A percentile compares a stretch with the other conserved stretches of the same genome.
Conservation (phyloP, 208 protist genomes). For the Leishmania lainsoni region DNA sequence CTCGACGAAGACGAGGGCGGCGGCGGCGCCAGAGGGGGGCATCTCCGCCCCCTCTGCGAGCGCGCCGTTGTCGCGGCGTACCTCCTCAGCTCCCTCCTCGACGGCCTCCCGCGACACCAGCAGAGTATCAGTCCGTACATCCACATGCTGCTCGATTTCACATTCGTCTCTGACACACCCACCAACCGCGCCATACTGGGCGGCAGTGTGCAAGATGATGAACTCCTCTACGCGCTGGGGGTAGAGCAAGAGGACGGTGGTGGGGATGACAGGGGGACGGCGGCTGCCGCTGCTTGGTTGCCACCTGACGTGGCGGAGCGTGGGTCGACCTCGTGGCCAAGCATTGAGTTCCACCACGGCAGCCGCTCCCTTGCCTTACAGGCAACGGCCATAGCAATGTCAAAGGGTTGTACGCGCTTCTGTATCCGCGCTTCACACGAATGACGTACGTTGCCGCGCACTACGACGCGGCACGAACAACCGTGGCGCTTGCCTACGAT, state of each 20-base stretch:
- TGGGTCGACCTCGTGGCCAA: neutral
- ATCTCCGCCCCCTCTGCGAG: conserved; percentile 42
- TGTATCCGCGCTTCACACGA: conserved; percentile 56
- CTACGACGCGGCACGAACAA: conserved; percentile 46
- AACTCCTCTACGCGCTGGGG: conserved; percentile 25
- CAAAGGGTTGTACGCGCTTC: conserved; percentile 22
- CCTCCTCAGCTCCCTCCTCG: conserved; percentile 55
- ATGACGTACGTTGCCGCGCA: conserved; percentile 80
- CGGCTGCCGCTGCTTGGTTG: neutral
- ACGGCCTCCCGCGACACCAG: conserved; percentile 62
- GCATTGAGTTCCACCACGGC: neutral
- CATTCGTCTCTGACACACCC: conserved; percentile 67
- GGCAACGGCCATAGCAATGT: neutral
- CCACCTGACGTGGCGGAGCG: neutral
- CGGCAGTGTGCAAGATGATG: conserved; percentile 32
- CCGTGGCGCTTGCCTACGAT: conserved; percentile 47
- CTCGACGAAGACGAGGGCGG: neutral
- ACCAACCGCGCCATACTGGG: conserved; percentile 36
- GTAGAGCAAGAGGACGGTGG: neutral
- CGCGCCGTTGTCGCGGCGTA: conserved; percentile 55
- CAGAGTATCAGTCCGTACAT: conserved; percentile 54
- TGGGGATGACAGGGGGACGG: neutral
- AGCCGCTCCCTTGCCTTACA: neutral
- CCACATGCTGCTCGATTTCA: conserved; percentile 59
- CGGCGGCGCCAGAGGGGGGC: conserved; percentile 7